Percentiles rank a stretch among this genome's conserved stretches.
These are phyloP conservation scores for Entamoeba invadens DNA, from an alignment of 208 protist species.

Conservation along the genomic window DNA sequence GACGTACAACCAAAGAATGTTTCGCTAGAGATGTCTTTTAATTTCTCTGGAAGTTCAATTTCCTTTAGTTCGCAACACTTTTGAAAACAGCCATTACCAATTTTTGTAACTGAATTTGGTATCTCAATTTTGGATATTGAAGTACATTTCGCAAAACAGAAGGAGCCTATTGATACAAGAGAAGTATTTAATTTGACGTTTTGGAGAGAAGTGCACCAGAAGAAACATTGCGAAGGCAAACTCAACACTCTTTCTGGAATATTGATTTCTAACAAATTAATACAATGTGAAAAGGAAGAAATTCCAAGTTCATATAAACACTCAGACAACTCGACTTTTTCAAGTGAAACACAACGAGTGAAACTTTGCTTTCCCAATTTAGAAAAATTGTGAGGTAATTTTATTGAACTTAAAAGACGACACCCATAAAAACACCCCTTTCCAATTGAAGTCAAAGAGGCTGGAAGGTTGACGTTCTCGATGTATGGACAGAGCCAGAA, in stretches of 20 bases:
- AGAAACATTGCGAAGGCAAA: neutral
- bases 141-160: neutral
- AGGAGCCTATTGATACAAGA: neutral
- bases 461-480: neutral
- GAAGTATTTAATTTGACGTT: neutral
- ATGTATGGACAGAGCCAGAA: neutral
- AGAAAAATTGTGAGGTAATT: no score
- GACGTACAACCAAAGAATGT: neutral
- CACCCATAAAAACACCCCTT: neutral
- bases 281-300: no score
- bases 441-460: neutral
- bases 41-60: neutral
- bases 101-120: neutral
- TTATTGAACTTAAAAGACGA: neutral
- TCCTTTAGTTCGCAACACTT: neutral
- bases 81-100: neutral
- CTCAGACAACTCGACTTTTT: no score
- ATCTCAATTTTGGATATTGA: neutral
- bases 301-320: no score
- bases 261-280: no score
- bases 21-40: neutral
- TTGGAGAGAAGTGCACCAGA: neutral
- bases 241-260: neutral
- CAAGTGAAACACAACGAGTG: no score
- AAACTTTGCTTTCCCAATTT: no score